Base-by-base conservation (phyloP, 441 rosid genomes). In the Populus hybrid region DNA sequence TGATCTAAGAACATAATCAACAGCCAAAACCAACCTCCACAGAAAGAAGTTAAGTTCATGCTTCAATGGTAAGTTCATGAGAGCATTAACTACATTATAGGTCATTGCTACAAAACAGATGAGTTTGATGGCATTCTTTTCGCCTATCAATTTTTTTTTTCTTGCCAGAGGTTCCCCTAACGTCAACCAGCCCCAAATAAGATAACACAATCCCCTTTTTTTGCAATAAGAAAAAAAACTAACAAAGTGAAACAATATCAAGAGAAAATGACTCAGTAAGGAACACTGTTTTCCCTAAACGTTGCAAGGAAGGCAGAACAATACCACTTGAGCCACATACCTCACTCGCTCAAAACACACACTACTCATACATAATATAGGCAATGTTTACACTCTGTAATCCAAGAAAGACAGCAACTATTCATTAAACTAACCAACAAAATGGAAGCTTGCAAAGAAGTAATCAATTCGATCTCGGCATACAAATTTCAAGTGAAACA, bases 1-100 rank as follows among this genome's bases (percentile, higher is more conserved):
- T 75, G 99, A 95, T 73, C 88, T 82, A 12, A 95, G 81, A 69
- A 95, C 50, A 53, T 53, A 53, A 53, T 18, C 88, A 87, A 94
- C 99, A 91, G 79, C 82, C 74, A 72, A 8, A 67, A 26, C 18
- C 31, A 50, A 23, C 2, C 7, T 68, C 50, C 16, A 68, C 7
- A 68, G 16, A n/a, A 23, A 4, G 4, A 59, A 6, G 28, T 63
- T 35, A 20, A 6, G 14, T 63, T 35, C 7, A 35, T 72, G 36
- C 50, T 8, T 2, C 29, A n/a, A 1, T 28, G 16, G 68, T 23
- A 35, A 73, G 8, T 10, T 23, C 42, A 53, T 53, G 9, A 24
- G 56, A 2, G 40, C 64, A 66, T 72, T 8, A 35, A 40, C 36
- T 38, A 24, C 24, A 67, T 26, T 24, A 33, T 24, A 23, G 24